Percentiles rank a stretch among this genome's conserved stretches.
phyloP scores from a whole-genome alignment of 2,329 filamentous ascomycete species.

The Penicillium rolfsii region DNA sequence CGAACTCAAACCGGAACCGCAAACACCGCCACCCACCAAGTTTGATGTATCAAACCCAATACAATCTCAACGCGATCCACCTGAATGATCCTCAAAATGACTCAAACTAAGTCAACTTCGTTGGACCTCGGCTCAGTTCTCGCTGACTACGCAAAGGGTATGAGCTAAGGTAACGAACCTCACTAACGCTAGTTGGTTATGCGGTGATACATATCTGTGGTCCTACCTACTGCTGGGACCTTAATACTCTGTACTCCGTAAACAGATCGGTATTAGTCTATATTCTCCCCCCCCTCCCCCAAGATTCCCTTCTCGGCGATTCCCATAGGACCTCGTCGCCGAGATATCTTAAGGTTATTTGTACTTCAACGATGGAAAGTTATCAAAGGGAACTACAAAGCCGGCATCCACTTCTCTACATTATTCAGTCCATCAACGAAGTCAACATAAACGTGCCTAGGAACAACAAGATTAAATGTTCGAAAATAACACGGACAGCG shows the following conservation, averaged over 20 bases:
- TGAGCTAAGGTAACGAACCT: no score
- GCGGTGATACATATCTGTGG: background rate
- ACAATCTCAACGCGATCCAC: slow-evolving; percentile 10
- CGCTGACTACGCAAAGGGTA: slow-evolving; percentile 11
- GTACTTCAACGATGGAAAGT: background rate
- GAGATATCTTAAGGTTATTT: slow-evolving; percentile 17
- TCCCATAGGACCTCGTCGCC: slow-evolving; percentile 16
- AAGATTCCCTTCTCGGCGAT: slow-evolving; percentile 9
- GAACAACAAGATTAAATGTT: background rate
- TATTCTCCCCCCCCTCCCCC: background rate
- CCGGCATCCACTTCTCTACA: background rate
- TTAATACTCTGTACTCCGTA: background rate
- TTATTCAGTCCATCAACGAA: background rate
- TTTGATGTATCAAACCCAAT: slow-evolving; percentile 8
- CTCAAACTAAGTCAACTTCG: slow-evolving; percentile 21
- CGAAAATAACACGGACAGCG: background rate
- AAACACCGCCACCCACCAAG: slow-evolving; percentile 1
- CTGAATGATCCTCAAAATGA: slow-evolving; percentile 19
- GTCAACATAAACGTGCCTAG: background rate
- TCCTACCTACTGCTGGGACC: background rate
- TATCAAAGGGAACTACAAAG: background rate
- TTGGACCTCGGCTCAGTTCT: slow-evolving; percentile 29
- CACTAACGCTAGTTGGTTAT: no score
- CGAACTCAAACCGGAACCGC: slow-evolving; percentile 25
- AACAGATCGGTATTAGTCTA: background rate